Conservation (phyloP, 73 alveolate genomes). For the Breviolum minutum region DNA sequence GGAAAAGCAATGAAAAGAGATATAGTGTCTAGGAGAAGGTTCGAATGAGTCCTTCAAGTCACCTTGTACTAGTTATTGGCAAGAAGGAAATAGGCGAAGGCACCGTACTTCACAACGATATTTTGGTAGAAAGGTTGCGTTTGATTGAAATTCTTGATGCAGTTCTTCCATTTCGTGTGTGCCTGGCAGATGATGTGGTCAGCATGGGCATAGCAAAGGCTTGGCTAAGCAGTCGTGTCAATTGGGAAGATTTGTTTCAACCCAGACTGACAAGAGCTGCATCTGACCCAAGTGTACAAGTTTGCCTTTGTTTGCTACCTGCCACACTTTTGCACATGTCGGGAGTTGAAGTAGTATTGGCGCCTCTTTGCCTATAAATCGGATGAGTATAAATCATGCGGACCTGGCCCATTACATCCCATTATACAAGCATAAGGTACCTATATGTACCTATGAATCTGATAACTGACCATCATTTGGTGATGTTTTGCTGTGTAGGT, state of each 20-base stretch:
- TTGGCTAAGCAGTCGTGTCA: background rate
- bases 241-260: background rate
- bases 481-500: background rate
- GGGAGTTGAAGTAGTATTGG: background rate
- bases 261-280: background rate
- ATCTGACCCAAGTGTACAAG: background rate
- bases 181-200: conserved; percentile 80
- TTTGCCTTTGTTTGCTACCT: background rate
- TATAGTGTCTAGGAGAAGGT: background rate
- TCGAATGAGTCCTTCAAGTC: no score
- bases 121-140: background rate
- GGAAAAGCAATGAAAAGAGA: background rate
- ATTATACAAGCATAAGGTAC: background rate
- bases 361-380: no score
- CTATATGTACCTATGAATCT: background rate
- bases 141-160: background rate
- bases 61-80: no score
- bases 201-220: conserved; percentile 91
- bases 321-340: background rate
- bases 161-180: no score
- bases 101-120: no score
- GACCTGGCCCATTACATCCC: no score
- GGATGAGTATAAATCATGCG: no score
- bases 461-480: background rate
- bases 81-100: no score